These are phyloP conservation scores for Flaveria linearis DNA, from an alignment of 129 eudicot genomes.

Conservation along the genomic window DNA sequence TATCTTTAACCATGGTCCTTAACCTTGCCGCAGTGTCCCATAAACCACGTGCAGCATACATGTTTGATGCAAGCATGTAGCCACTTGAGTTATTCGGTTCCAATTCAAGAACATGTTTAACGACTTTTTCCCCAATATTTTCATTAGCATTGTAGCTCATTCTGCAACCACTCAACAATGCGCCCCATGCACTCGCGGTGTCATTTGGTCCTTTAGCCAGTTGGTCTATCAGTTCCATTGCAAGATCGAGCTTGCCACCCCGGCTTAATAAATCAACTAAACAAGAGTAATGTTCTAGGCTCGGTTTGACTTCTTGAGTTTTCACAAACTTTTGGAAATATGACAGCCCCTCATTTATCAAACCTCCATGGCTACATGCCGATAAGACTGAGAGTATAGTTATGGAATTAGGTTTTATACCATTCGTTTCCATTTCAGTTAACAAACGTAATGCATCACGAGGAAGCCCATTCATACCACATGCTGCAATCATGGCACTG, in stretches of 20 bases:
- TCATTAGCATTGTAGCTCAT: slow-evolving; percentile 32
- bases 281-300: slow-evolving; percentile 73
- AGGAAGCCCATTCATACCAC: slow-evolving; percentile 78
- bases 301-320: slow-evolving; percentile 42
- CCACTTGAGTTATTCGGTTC: slow-evolving; percentile 74
- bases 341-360: slow-evolving; percentile 57
- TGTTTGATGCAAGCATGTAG: slow-evolving; percentile 73
- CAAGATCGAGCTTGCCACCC: slow-evolving; percentile 69
- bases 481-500: slow-evolving; percentile 81
- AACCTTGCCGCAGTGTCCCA: slow-evolving; percentile 67
- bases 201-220: slow-evolving; percentile 39
- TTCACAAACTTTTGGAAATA: slow-evolving; percentile 51
- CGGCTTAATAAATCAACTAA: slow-evolving; percentile 75
- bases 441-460: slow-evolving; percentile 53
- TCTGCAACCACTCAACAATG: slow-evolving; percentile 71
- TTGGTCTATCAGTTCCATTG: slow-evolving; percentile 50
- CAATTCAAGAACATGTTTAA: slow-evolving; percentile 51
- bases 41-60: slow-evolving; percentile 61
- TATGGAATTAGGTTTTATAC: slow-evolving; percentile 62
- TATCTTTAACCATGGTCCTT: slow-evolving; percentile 57
- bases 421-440: slow-evolving; percentile 49
- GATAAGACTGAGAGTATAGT: slow-evolving; percentile 70
- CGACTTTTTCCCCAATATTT: slow-evolving; percentile 42
- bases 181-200: slow-evolving; percentile 76
- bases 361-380: slow-evolving; percentile 93